Base-by-base conservation (phyloP, 1,139 yeast genomes). In the Geotrichum siamense region DNA sequence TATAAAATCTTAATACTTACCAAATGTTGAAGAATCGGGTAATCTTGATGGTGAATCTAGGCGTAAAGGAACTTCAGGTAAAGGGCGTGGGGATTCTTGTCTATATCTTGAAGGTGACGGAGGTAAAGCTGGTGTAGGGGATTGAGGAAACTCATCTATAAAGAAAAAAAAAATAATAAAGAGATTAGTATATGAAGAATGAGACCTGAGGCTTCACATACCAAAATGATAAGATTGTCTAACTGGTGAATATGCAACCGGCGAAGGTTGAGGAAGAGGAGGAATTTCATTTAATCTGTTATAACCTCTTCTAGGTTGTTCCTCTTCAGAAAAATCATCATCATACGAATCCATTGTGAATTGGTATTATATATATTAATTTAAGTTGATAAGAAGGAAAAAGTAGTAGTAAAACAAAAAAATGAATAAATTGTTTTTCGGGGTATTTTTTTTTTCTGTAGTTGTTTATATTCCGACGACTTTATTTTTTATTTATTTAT, bases 181-280 rank as follows among this genome's bases (percentile, higher is more conserved):
- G 21, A 31, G 22, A 9, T 16, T 8, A 9, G 17, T 31, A 17
- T 15, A 29, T 29, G 8, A 9, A 10, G 13, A 29, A 29, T 10
- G 13, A 10, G 15, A 29, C 32, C 10, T 10, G 8, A 10, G 34
- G 29, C 27, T 25, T 2, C 10, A 36, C 55, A 43, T 42, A 53
- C 56, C 55, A 31, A 53, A 41, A 42, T 55, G 55, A 31, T 51
- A 51, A 17, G 51, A 48, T 38, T 53, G 57, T 29, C 57, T 44
- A 16, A 47, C 40, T 5, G 58, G 55, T 9, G 56, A 51, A 37
- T 45, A 49, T 8, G 51, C 49, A 3, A 25, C 43, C 3, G 51
- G 48, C 4, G 54, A 45, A 12, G 49, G 53, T 15, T 39, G 47
- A 3, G 43, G 28, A n/a, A 23, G 42, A 37, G 17, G 42, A 29